These are phyloP conservation scores for Lasiosphaeris hirsuta DNA, from an alignment of 495 filamentous ascomycete genomes.

Conservation along the genomic window DNA sequence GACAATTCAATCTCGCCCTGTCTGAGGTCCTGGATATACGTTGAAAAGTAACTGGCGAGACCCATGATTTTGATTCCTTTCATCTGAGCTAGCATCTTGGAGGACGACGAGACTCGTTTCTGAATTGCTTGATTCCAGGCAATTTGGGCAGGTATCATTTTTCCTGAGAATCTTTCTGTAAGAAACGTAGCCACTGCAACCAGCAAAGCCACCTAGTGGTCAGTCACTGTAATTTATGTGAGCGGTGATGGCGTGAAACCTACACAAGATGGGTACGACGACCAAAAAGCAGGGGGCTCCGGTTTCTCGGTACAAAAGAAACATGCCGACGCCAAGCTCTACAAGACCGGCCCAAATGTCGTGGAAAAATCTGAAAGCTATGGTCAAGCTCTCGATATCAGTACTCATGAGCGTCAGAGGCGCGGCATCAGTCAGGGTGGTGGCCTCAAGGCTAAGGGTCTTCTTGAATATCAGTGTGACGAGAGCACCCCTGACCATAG, in stretches of 20 bases:
- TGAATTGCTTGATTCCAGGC: conserved; percentile 35
- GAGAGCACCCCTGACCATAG: conserved; percentile 54
- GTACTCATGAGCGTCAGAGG: conserved; percentile 58
- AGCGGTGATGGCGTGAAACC: too few relatives aligned
- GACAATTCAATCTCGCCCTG: conserved; percentile 23
- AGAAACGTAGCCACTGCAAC: conserved; percentile 5
- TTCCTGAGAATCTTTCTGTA: conserved; percentile 9
- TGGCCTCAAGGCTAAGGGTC: conserved; percentile 41
- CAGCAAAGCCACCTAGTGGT: too few relatives aligned
- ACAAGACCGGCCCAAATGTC: conserved; percentile 23
- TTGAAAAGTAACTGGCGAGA: conserved; percentile 18
- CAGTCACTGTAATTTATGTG: too few relatives aligned
- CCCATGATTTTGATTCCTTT: conserved; percentile 40
- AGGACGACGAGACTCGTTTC: conserved; percentile 26
- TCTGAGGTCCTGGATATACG: conserved; percentile 19
- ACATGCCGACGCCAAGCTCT: conserved; percentile 24
- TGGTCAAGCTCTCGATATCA: conserved; percentile 25
- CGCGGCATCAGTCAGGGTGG: conserved; percentile 42
- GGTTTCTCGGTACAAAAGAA: conserved; percentile 15
- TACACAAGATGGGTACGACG: conserved; percentile 9
- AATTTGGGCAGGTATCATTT: conserved; percentile 24
- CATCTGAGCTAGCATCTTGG: conserved; percentile 31
- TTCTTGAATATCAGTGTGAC: conserved; percentile 53
- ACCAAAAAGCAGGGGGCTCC: conserved; percentile 18
- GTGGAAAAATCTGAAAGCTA: conserved; percentile 12